phyloP scores from a whole-genome alignment of 164 flowering plant genomes.

The Pachysandra terminalis region DNA sequence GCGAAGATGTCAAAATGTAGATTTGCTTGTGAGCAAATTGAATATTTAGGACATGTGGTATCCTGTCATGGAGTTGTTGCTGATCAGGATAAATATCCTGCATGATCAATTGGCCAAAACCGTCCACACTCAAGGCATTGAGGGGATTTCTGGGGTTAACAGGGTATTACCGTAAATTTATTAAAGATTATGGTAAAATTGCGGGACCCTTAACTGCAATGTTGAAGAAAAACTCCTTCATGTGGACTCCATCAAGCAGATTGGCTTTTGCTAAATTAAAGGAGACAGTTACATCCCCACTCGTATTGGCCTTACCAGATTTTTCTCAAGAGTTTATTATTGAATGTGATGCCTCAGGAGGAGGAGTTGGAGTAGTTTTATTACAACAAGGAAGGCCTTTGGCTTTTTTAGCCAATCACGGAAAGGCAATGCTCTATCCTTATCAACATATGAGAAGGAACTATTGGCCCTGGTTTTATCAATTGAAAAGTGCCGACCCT shows the following conservation, averaged over 20 bases:
- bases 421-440: not conserved
- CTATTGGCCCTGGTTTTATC: constrained; percentile 5
- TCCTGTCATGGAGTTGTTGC: not conserved
- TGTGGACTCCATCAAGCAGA: not conserved
- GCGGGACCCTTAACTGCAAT: not conserved
- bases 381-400: constrained; percentile 3
- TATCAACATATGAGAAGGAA: constrained; percentile 11
- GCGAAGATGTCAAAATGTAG: constrained; percentile 2
- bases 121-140: not conserved
- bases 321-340: not conserved
- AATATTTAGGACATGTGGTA: constrained; percentile 11
- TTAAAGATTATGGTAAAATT: not conserved
- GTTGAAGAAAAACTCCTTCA: constrained; percentile 1
- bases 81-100: constrained; percentile 7
- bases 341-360: constrained; percentile 4
- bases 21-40: not conserved
- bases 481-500: not conserved
- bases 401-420: constrained; percentile 6
- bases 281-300: constrained; percentile 1
- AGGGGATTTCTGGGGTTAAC: constrained; percentile 12
- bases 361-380: constrained; percentile 6
- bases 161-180: constrained; percentile 12
- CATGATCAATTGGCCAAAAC: not conserved
- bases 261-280: constrained; percentile 1
- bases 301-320: constrained; percentile 8